Percentiles rank a stretch among this genome's conserved stretches.
Conservation (phyloP, 257 asterid genomes). For the Vinca minor region DNA sequence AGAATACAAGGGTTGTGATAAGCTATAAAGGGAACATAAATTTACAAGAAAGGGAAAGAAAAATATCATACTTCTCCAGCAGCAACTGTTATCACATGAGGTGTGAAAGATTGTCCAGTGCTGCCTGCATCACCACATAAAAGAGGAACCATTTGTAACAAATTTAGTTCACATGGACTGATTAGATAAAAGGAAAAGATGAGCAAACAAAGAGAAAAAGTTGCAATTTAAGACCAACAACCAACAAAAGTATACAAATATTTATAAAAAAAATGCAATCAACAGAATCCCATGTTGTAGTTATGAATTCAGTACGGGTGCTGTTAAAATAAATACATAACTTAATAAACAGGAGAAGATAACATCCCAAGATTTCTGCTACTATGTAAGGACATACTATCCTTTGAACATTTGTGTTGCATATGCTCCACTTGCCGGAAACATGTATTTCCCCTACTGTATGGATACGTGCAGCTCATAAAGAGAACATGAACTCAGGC, state of each 20-base stretch:
- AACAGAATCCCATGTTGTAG: no score
- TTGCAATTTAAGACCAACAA: no score
- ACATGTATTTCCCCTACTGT: no score
- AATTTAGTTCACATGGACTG: neutral
- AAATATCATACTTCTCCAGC: constrained; percentile 50
- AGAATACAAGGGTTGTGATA: neutral
- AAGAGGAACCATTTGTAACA: neutral
- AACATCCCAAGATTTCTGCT: neutral
- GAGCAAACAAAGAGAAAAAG: neutral
- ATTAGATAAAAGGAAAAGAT: neutral
- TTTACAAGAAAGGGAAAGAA: neutral
- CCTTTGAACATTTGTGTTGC: neutral
- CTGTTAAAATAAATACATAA: neutral
- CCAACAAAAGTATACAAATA: no score
- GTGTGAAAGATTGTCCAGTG: constrained; percentile 42
- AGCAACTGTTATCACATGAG: constrained; percentile 41
- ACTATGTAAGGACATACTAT: neutral
- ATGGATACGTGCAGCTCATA: no score
- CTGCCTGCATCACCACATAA: constrained; percentile 34
- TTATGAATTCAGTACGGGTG: neutral
- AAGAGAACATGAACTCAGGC: no score
- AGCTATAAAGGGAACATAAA: neutral
- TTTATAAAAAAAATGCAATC: neutral
- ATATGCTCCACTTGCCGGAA: no score
- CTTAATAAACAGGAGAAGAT: no score